Evolutionary conservation across 1,284 basidiomycete species (phyloP).

Genomic region (Cryptococcus deneoformans): DNA sequence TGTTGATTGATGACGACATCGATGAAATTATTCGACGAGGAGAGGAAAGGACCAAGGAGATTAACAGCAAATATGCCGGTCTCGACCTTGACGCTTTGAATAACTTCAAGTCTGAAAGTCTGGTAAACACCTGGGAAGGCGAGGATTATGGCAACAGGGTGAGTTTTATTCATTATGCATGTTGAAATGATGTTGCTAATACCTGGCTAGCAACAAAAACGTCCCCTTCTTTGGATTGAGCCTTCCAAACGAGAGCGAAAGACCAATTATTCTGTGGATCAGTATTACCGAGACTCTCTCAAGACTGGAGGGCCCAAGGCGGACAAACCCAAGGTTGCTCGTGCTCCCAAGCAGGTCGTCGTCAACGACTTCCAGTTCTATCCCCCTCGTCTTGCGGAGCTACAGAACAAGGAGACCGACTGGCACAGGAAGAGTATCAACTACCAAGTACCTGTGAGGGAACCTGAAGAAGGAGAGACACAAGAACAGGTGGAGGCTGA

Average conservation of each 20-base stretch:
- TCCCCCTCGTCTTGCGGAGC: constrained; percentile 75
- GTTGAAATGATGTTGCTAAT: neutral
- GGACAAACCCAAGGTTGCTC: constrained; percentile 81
- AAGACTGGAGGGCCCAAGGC: constrained; percentile 64
- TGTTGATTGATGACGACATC: constrained; percentile 87
- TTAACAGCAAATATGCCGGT: constrained; percentile 90
- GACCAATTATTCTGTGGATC: constrained; percentile 95
- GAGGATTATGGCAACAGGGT: constrained; percentile 83
- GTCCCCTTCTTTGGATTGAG: constrained; percentile 72
- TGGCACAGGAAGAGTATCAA: constrained; percentile 68
- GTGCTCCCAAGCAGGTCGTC: constrained; percentile 82
- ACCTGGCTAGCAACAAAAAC: constrained; percentile 54
- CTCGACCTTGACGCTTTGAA: constrained; percentile 93
- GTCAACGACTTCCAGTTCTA: constrained; percentile 99
- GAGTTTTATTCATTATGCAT: constrained; percentile 26
- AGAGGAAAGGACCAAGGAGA: constrained; percentile 82
- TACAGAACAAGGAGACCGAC: constrained; percentile 85
- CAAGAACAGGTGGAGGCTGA: constrained; percentile 84
- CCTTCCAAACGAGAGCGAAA: constrained; percentile 95
- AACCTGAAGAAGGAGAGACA: constrained; percentile 66
- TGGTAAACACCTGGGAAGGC: constrained; percentile 91
- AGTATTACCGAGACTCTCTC: constrained; percentile 91
- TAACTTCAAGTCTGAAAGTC: constrained; percentile 91
- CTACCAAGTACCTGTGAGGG: constrained; percentile 68
- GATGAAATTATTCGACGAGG: constrained; percentile 91